phyloP scores from a whole-genome alignment of 371 early-diverging fungal species.

The Syncephalis plumigaleata region DNA sequence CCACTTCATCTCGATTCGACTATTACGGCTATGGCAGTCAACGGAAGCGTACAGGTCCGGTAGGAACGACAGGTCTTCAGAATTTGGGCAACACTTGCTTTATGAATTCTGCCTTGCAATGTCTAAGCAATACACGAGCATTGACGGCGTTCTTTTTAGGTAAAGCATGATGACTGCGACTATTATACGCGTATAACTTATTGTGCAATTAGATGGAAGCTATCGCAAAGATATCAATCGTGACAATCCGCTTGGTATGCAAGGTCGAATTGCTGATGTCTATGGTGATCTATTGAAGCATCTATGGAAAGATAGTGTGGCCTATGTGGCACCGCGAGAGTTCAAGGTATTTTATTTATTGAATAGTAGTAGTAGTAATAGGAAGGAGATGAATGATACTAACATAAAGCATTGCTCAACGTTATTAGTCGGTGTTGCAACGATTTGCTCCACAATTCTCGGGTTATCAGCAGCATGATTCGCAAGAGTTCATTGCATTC shows the following conservation, averaged over 20 bases:
- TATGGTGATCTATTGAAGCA: slow-evolving; percentile 38
- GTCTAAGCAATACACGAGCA: slow-evolving; percentile 42
- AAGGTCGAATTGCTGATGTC: slow-evolving; percentile 39
- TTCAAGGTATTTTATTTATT: slow-evolving; percentile 30
- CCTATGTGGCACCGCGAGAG: slow-evolving; percentile 34
- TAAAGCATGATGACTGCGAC: slow-evolving; percentile 6
- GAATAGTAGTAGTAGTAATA: too few relatives aligned
- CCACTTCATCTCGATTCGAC: slow-evolving; percentile 3
- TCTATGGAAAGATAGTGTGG: slow-evolving; percentile 29
- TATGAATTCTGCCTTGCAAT: slow-evolving; percentile 73
- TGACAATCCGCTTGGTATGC: slow-evolving; percentile 38
- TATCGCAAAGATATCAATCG: slow-evolving; percentile 24
- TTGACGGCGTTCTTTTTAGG: slow-evolving; percentile 39
- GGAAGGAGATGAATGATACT: too few relatives aligned
- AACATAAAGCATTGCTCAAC: too few relatives aligned
- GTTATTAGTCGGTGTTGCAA: too few relatives aligned
- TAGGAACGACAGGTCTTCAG: slow-evolving; percentile 38
- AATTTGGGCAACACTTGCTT: slow-evolving; percentile 84
- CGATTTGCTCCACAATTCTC: slow-evolving; percentile 43
- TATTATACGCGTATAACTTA: too few relatives aligned
- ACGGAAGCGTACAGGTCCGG: slow-evolving; percentile 1
- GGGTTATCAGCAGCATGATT: slow-evolving; percentile 60
- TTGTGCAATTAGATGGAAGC: slow-evolving; percentile 4
- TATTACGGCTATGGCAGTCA: not conserved
- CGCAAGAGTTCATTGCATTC: slow-evolving; percentile 40